Evolutionary conservation across 2,329 filamentous ascomycete species (phyloP), one percentile per base, ranked within the genome.

Genomic region (Periconia macrospinosa): DNA sequence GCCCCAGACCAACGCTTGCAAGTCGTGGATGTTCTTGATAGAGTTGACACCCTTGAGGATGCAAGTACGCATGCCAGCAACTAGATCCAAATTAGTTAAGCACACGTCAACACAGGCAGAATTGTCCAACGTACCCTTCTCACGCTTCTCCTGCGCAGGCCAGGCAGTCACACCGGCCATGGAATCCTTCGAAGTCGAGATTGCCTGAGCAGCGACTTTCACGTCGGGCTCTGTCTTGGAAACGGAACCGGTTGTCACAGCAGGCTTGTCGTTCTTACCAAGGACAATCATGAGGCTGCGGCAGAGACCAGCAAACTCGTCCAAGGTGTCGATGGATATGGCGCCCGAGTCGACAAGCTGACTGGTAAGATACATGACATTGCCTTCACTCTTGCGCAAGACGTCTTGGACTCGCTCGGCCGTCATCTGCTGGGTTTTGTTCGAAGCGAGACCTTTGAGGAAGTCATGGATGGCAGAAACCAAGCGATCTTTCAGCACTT

Each of bases 1-100:
- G 33, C 72, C 71, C 73, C 73, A 76, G 7, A 76, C 68, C 6
- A 74, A 56, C 40, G 68, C 60, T 50, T 74, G 71, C 5, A 74
- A 49, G 30, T 68, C 41, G 46, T 68, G 62, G 49, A 72, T 56
- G 42, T 50, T 67, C 17, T 55, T 61, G 15, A 66, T 11, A 1
- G 54, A 54, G 1, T 57, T 48, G 17, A 72, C 55, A 1, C 65
- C 63, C 45, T 66, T 70, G 6, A 73, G 58, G 1, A 68, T 50
- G 20, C 63, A 70, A 1, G 63, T 60, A 30, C 69, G 70, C 37
- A 55, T 53, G 19, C 55, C 50, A 19, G 65, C 54, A 33, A 50
- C 67, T 71, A 33, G 5, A 23, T 1, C 1, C 23, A 33, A 35
- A 50, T 68, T 47, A 69, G 58, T 23, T 13, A 20, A 7, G 19